Base-by-base conservation (phyloP, 805 yeast genomes). In the Candida berthetii region DNA sequence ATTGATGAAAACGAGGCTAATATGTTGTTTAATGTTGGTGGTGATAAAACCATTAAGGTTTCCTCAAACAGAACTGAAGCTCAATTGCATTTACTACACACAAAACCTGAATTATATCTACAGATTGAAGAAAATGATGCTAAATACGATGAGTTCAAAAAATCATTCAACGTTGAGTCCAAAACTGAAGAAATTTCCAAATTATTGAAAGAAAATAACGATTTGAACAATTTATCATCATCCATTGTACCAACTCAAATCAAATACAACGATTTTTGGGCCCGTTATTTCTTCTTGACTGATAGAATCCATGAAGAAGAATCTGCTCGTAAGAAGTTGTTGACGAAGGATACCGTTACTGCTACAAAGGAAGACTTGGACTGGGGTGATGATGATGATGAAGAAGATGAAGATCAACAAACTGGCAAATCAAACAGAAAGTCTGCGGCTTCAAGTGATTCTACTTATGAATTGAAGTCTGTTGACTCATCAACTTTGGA, bases 201-300 rank as follows among this genome's bases (percentile, higher is more conserved):
- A 2, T 65, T 80, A 35, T 60, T 83, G 39, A 61, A 65, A 16
- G 55, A 64, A 40, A 72, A 78, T 48, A 69, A 76, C 4, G 73
- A 77, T 19, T 71, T 88, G 45, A 63, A 68, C 20, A 63, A 63
- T 27, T 60, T 85, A 32, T 77, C 78, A 77, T 74, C 77, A 42
- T 63, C 65, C 24, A 57, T 88, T 7, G 95, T 89, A 2, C 95
- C 96, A 0, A 74, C 70, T 7, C 58, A 72, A 49, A 61, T 82
- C 31, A 53, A 76, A 3, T 83, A 80, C 51, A 65, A 72, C 20
- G 66, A 67, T 37, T 90, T 90, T 60, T 90, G 97, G 97, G 64
- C 67, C 36, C 71, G 80, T 28, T 89, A 86, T 61, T 83, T 78
- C 61, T 68, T 64, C 41, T 66, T 73, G 53, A 75, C 72, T 43